Percentiles rank a stretch among this genome's conserved stretches.
Conservation (phyloP, 495 filamentous ascomycete genomes). For the Pseudevernia furfuracea region DNA sequence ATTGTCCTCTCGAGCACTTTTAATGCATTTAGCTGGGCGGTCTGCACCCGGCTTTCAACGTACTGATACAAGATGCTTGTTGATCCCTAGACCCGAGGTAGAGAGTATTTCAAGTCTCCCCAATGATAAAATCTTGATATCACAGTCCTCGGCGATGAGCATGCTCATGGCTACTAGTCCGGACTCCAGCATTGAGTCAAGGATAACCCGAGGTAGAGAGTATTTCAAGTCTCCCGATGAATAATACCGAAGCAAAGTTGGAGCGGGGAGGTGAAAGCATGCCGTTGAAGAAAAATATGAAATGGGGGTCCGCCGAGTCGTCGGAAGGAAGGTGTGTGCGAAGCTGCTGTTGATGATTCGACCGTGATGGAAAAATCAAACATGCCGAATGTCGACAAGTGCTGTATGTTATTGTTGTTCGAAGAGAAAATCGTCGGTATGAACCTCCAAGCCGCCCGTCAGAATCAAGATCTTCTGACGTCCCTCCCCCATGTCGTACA, state of each 20-base stretch:
- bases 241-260: neutral
- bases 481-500: neutral
- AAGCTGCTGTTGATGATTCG: neutral
- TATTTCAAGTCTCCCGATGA: neutral
- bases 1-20: neutral
- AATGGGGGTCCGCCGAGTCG: too few species aligned
- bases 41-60: conserved; percentile 1
- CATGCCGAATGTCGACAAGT: neutral
- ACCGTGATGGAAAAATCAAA: neutral
- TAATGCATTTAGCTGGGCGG: neutral
- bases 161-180: neutral
- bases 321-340: neutral
- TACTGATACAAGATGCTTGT: neutral
- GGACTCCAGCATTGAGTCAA: neutral
- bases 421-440: neutral
- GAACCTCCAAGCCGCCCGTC: neutral
- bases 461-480: neutral
- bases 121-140: neutral
- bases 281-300: neutral
- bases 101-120: neutral
- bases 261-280: neutral
- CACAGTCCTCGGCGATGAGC: neutral
- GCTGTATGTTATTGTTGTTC: neutral
- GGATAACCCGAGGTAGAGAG: neutral
- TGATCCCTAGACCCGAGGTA: neutral